Base-by-base conservation (phyloP, 2,329 filamentous ascomycete species). In the Truncatella angustata region DNA sequence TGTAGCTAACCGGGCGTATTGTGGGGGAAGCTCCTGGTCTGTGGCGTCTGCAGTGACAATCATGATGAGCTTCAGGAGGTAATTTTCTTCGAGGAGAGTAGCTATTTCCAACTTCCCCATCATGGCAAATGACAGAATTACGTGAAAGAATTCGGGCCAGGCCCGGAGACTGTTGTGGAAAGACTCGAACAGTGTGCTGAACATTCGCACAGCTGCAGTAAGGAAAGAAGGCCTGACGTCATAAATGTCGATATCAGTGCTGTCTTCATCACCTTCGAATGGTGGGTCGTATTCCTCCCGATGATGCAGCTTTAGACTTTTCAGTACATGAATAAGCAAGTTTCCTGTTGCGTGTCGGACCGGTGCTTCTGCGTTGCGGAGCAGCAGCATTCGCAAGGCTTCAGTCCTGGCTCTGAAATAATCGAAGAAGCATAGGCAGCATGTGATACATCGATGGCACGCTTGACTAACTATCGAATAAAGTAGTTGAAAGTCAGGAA, bases 71-170 rank as follows among this genome's bases (percentile, higher is more conserved):
- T 75, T 83, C 36, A 72, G 63, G 18, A 92, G 71, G 59, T 84
- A 88, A 21, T 81, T 78, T 28, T 77, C 73, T 10, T 83, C 78
- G 21, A 92, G 73, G 21, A 91, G 73, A 5, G 79, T 63, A 2
- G 74, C 72, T 18, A 80, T 74, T 64, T 90, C 85, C 4, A 75
- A 66, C 3, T 73, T 68, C 1, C 87, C 87, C 50, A 90, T 68
- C 42, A 73, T 75, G 12, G 84, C 82, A 63, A 92, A 86, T n/a
- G 73, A 73, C n/a, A 80, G 64, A 55, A 92, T 74, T n/a, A 88
- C 77, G 11, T 80, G 79, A 63, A 93, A 93, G 53, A 87, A 86
- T 61, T 93, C 88, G 37, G 85, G 81, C 90, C 90, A 94, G 3
- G 87, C 80, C 52, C 85, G 81, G 24, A 83, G 72, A 42, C 79